Evolutionary conservation across 2,329 filamentous ascomycete genomes (phyloP).

Genomic region (Cryphonectria carpinicola): DNA sequence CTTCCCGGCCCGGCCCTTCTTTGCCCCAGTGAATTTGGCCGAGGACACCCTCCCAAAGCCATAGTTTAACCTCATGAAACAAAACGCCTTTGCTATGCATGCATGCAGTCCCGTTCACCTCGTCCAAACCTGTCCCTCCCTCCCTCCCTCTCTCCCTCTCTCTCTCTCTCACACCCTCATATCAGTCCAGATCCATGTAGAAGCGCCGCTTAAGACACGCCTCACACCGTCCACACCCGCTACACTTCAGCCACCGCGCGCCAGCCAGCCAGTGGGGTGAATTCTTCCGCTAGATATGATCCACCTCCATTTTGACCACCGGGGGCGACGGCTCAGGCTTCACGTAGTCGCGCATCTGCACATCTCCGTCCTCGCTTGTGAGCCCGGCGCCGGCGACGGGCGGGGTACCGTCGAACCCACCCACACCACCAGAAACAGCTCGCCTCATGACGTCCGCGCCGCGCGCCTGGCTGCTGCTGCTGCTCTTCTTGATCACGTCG

Average conservation of each 20-base stretch:
- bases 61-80: background rate
- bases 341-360: constrained; percentile 33
- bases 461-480: background rate
- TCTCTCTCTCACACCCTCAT: background rate
- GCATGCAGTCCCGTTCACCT: background rate
- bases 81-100: constrained; percentile 40
- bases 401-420: background rate
- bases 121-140: background rate
- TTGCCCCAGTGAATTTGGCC: background rate
- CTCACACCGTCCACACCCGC: constrained; percentile 3
- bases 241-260: constrained; percentile 6
- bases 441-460: background rate
- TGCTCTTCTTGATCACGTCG: constrained; percentile 31
- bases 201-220: constrained; percentile 21
- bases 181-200: constrained; percentile 7
- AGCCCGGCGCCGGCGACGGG: too few relatives aligned
- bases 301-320: constrained; percentile 51
- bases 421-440: background rate
- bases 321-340: constrained; percentile 35
- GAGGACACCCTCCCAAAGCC: background rate
- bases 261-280: constrained; percentile 12
- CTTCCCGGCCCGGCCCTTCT: background rate
- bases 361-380: constrained; percentile 9
- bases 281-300: constrained; percentile 43
- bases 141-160: background rate